Conservation (phyloP, 2,329 filamentous ascomycete species). For the Hypomyces perniciosus region DNA sequence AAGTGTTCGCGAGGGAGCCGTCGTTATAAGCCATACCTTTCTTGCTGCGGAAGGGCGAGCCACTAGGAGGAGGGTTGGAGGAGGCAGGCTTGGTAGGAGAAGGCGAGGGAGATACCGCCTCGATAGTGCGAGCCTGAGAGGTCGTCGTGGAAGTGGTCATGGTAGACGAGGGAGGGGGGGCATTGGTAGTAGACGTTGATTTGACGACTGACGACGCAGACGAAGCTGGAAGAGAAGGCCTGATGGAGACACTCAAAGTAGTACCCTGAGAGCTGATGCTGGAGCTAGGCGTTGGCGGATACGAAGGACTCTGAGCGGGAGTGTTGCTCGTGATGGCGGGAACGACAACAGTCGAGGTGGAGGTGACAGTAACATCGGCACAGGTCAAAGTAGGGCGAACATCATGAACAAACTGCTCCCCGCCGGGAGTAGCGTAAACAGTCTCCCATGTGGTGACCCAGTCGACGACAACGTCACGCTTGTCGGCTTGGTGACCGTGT, state of each 20-base stretch:
- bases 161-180: slow-evolving; percentile 8
- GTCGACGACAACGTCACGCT: slow-evolving; percentile 30
- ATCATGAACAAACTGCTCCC: too few species aligned
- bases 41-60: slow-evolving; percentile 36
- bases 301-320: slow-evolving; percentile 4
- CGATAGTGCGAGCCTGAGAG: slow-evolving; percentile 2
- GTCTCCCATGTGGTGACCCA: slow-evolving; percentile 38
- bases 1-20: slow-evolving; percentile 43
- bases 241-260: slow-evolving; percentile 22
- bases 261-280: slow-evolving; percentile 15
- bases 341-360: slow-evolving; percentile 3
- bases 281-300: neutral
- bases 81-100: slow-evolving; percentile 5
- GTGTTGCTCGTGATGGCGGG: slow-evolving; percentile 6
- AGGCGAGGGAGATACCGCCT: neutral
- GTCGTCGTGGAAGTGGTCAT: neutral
- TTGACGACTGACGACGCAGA: neutral
- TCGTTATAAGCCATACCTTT: slow-evolving; percentile 66
- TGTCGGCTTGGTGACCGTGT: slow-evolving; percentile 31
- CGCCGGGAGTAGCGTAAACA: slow-evolving; percentile 30
- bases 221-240: slow-evolving; percentile 13
- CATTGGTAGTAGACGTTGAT: slow-evolving; percentile 10
- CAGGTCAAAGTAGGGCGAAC: neutral
- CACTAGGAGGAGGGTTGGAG: slow-evolving; percentile 9
- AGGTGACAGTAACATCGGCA: neutral